Evolutionary conservation across 306 rosid species (phyloP), one percentile per base, ranked within the genome.

Genomic region (Ceratonia siliqua): DNA sequence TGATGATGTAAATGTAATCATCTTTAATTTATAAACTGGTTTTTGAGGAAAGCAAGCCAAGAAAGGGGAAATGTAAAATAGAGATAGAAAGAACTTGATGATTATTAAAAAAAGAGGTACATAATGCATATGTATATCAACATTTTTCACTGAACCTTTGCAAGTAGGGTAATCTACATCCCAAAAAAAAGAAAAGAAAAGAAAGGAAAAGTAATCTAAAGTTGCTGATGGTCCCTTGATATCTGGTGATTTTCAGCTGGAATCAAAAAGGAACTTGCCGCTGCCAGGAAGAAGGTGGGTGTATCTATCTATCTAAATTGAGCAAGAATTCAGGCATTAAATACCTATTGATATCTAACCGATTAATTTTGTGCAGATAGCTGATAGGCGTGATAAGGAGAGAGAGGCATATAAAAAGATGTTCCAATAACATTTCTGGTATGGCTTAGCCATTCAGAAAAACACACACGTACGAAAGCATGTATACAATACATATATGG

Each of bases 251-350:
- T 66, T 82, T 68, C 89, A 93, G 98, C 85, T 85, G 98, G 97
- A 71, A 93, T 91, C 6, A 93, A 87, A 74, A 93, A 78, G 82
- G 98, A 88, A 83, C 85, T 87, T 36, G 91, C 92, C 45, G 92
- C 89, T 73, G 88, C 85, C 5, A 91, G 79, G 87, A 89, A 82
- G 82, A 91, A 75, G 94, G 98, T 89, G 20, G 25, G 90, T 80
- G 58, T 35, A 25, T 68, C 28, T 48, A n/a, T n/a, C n/a, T 15
- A 42, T 20, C 50, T 27, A 62, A 72, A 61, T 22, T 66, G 35
- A 73, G 35, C 53, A 9, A 63, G 24, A 24, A 72, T 49, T 24
- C 70, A 21, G 35, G 30, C 54, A 36, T 68, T 25, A 7, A 55
- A 12, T 59, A 8, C 52, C 18, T 14, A 6, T 59, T 5, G 30